Evolutionary conservation across 805 yeast species (phyloP).

Genomic region (Candida palmyrensis): DNA sequence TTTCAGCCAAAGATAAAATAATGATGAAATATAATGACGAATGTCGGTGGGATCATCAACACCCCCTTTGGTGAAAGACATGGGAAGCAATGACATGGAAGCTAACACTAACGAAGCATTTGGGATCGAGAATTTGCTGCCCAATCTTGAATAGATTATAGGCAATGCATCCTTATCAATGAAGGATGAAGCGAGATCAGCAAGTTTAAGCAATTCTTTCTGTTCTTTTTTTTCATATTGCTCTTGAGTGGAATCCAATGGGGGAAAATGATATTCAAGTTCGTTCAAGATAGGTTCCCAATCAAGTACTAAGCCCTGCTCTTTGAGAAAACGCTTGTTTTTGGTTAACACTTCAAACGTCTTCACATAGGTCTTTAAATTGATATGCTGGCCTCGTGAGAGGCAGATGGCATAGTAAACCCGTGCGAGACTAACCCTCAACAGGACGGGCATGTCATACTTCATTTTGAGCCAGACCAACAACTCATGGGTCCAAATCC

Average conservation of each 20-base stretch:
- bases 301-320: conserved; percentile 41
- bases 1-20: conserved; percentile 71
- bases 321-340: conserved; percentile 36
- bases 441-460: conserved; percentile 66
- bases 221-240: conserved; percentile 45
- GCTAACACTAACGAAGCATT: conserved; percentile 49
- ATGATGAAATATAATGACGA: conserved; percentile 55
- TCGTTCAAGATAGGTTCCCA: conserved; percentile 45
- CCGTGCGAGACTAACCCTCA: conserved; percentile 56
- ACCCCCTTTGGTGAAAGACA: conserved; percentile 26
- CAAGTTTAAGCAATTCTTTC: conserved; percentile 45
- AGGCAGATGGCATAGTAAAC: conserved; percentile 71
- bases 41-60: conserved; percentile 31
- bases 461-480: conserved; percentile 74
- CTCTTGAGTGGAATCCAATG: conserved; percentile 38
- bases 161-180: conserved; percentile 47
- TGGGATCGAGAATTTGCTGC: conserved; percentile 48
- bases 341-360: conserved; percentile 56
- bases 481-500: conserved; percentile 85
- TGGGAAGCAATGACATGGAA: conserved; percentile 53
- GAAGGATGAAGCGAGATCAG: conserved; percentile 50
- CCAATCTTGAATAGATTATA: conserved; percentile 44
- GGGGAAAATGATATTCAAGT: conserved; percentile 26
- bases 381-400: conserved; percentile 65
- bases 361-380: conserved; percentile 54